phyloP scores from a whole-genome alignment of 768 basidiomycete genomes.

The Russula compacta region DNA sequence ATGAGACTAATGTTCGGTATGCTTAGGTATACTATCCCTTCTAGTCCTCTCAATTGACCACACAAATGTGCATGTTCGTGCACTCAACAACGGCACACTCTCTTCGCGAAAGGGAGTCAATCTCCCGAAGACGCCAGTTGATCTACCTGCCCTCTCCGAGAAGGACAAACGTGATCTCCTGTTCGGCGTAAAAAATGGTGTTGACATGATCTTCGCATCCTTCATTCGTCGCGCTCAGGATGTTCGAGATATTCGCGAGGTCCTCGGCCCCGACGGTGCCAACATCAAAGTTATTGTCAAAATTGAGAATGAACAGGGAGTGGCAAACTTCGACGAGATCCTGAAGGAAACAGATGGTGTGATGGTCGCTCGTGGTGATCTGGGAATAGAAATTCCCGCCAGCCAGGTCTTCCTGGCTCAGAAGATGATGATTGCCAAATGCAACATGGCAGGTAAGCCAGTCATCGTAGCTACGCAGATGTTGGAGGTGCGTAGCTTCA shows the following conservation, averaged over 20 bases:
- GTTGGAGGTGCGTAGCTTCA: constrained; percentile 63
- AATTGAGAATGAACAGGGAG: constrained; percentile 99
- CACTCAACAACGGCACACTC: constrained; percentile 85
- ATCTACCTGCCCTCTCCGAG: constrained; percentile 92
- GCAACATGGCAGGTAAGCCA: constrained; percentile 96
- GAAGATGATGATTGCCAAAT: constrained; percentile 99
- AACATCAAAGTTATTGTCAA: constrained; percentile 99
- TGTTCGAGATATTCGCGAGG: constrained; percentile 85
- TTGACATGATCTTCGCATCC: constrained; percentile 99
- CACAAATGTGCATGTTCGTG: constrained; percentile 69
- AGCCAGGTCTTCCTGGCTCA: constrained; percentile 98
- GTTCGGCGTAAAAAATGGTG: constrained; percentile 95
- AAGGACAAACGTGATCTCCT: constrained; percentile 95
- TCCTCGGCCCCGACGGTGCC: constrained; percentile 91
- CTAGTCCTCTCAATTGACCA: constrained; percentile 87
- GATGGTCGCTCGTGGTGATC: constrained; percentile 99
- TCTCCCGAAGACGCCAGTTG: constrained; percentile 94
- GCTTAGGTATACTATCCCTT: constrained; percentile 74
- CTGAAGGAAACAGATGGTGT: constrained; percentile 92
- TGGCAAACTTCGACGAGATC: constrained; percentile 98
- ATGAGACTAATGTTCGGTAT: background rate
- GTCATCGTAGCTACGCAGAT: constrained; percentile 99
- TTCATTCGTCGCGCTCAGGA: constrained; percentile 96
- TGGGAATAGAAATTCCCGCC: constrained; percentile 99
- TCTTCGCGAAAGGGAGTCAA: constrained; percentile 99